Conservation (phyloP, 176 grass and related monocot genomes). For the Carex parvula region DNA sequence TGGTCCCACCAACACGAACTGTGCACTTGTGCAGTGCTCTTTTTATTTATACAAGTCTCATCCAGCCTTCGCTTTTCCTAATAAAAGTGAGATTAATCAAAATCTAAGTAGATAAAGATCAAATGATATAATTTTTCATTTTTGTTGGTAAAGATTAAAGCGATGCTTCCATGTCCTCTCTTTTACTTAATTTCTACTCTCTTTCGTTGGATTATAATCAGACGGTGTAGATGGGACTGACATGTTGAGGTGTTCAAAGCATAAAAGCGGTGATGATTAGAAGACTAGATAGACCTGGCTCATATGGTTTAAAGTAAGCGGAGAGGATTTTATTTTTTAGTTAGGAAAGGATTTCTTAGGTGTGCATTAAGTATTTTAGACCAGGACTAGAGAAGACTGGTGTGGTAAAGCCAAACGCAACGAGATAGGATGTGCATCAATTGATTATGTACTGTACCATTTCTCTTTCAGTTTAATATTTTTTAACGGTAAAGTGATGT, state of each 20-base stretch:
- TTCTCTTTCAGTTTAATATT: neutral
- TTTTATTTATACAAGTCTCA: neutral
- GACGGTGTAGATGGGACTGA: neutral
- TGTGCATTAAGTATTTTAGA: neutral
- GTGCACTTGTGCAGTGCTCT: neutral
- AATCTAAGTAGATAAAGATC: slow-evolving; percentile 6
- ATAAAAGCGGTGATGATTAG: neutral
- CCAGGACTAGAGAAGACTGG: neutral
- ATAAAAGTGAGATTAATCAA: neutral
- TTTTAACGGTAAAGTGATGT: neutral
- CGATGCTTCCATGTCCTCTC: neutral
- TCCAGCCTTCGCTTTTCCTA: neutral
- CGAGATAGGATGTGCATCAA: neutral
- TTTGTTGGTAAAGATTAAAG: slow-evolving; percentile 17
- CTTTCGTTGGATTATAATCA: neutral
- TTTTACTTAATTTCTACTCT: neutral
- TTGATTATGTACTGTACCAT: slow-evolving; percentile 11
- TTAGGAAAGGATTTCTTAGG: too few relatives aligned
- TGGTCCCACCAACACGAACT: neutral
- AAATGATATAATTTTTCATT: slow-evolving; percentile 1
- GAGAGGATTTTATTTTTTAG: neutral
- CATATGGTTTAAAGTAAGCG: neutral
- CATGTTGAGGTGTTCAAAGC: neutral
- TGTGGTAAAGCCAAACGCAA: neutral
- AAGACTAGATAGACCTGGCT: neutral